Evolutionary conservation across 352 stramenopile genomes (phyloP).

Genomic region (Aphanomyces invadans): DNA sequence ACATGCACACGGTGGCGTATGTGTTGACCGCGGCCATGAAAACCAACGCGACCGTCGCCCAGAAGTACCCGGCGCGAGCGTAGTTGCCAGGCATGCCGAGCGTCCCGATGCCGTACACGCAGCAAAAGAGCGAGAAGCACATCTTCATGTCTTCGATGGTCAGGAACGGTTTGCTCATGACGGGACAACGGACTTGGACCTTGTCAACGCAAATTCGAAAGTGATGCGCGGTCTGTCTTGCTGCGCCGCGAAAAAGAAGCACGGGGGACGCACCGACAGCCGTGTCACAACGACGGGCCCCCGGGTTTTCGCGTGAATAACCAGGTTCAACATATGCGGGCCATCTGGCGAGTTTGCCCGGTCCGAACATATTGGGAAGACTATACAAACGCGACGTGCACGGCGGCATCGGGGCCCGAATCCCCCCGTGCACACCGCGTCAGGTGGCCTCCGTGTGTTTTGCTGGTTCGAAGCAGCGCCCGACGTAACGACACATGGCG

Average conservation of each 20-base stretch:
- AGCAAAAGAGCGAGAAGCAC: slow-evolving; percentile 25
- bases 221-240: not conserved
- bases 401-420: not conserved
- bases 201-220: slow-evolving; percentile 1
- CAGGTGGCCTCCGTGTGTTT: no score
- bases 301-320: not conserved
- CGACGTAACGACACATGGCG: no score
- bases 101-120: slow-evolving; percentile 27
- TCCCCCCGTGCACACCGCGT: not conserved
- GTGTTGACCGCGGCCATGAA: slow-evolving; percentile 26
- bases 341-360: no score
- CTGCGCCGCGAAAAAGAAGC: no score
- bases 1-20: slow-evolving; percentile 24
- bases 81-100: slow-evolving; percentile 25
- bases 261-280: no score
- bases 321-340: not conserved
- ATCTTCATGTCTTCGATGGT: slow-evolving; percentile 25
- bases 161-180: slow-evolving; percentile 21
- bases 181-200: no score
- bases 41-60: slow-evolving; percentile 18
- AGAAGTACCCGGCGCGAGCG: slow-evolving; percentile 19
- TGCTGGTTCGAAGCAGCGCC: no score
- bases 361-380: not conserved
- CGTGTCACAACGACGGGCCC: no score
- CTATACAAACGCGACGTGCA: not conserved